Percentiles rank a stretch among this genome's conserved stretches.
phyloP scores from a whole-genome alignment of 495 filamentous ascomycete species.

The Penicillium pancosmium region DNA sequence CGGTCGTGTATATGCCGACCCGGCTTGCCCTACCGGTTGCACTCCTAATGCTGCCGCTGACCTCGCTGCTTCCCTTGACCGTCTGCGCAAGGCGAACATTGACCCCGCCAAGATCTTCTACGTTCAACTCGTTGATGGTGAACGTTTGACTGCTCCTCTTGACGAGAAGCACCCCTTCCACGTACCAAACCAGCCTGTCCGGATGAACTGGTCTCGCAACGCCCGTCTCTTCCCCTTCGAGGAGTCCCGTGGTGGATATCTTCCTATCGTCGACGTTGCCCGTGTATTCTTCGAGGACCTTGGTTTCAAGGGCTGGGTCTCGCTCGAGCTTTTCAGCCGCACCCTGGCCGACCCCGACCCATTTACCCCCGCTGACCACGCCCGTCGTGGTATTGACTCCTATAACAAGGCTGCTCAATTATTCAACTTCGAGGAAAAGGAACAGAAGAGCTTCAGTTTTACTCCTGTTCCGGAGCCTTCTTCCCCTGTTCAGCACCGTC shows the following conservation, averaged over 20 bases:
- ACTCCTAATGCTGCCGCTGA: constrained; percentile 60
- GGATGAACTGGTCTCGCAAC: constrained; percentile 85
- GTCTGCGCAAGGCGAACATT: constrained; percentile 54
- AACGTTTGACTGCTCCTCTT: constrained; percentile 61
- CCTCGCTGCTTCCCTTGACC: constrained; percentile 57
- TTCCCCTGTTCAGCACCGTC: constrained; percentile 30
- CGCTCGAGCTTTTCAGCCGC: constrained; percentile 75
- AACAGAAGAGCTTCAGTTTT: constrained; percentile 4
- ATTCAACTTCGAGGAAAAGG: constrained; percentile 29
- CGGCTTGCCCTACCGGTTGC: constrained; percentile 53
- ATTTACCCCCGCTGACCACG: constrained; percentile 63
- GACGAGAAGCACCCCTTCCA: constrained; percentile 65
- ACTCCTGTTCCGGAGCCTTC: constrained; percentile 11
- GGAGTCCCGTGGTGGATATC: constrained; percentile 67
- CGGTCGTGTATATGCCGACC: constrained; percentile 74
- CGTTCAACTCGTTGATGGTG: constrained; percentile 79
- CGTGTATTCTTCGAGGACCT: constrained; percentile 63
- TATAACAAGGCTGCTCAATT: constrained; percentile 59
- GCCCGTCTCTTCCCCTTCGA: constrained; percentile 77
- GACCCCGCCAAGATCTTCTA: constrained; percentile 75
- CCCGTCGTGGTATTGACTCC: constrained; percentile 60
- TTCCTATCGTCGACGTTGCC: constrained; percentile 65
- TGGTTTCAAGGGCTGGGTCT: constrained; percentile 77
- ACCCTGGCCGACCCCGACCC: constrained; percentile 59
- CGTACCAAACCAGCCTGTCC: constrained; percentile 59